Evolutionary conservation across 257 asterid species (phyloP), one percentile per base, ranked within the genome.

Genomic region (Ehretia macrophylla): DNA sequence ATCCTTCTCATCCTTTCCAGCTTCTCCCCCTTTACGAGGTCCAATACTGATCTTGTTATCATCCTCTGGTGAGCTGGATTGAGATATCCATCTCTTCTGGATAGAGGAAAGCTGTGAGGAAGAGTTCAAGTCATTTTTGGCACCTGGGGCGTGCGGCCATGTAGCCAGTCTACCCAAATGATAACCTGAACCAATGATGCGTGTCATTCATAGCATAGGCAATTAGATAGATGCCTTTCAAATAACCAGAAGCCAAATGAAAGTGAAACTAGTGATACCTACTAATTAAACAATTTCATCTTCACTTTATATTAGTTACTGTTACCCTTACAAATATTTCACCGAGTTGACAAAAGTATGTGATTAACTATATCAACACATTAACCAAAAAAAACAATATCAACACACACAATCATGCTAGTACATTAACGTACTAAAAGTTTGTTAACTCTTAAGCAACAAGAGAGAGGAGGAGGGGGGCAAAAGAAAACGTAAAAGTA

Each of bases 41-140:
- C 86, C 88, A 22, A 79, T 81, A 58, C 85, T 85, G 46, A 82
- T 82, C 78, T 74, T 88, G 76, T 52, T 68, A 55, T 77, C 75
- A 4, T 75, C 84, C 64, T 75, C 88, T 22, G 81, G 51, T 9
- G 77, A 16, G 10, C 85, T 64, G 42, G 87, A 54, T 60, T 72
- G 81, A 55, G 96, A 87, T 32, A 69, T 55, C 70, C 85, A 81
- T 23, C 77, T 77, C 53, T 72, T 82, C 56, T 73, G 80, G 52
- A 67, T 16, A 51, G 65, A 59, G 60, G 64, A 22, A 59, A 72
- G 64, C 17, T 17, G 81, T 21, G 53, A 14, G 60, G 67, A 32
- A 17, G 65, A 51, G 70, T 60, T 68, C 62, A 55, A 21, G 51
- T 44, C 48, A 23, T 60, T 64, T 66, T 66, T 55, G 32, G 79